phyloP scores from a whole-genome alignment of 805 yeast species.

The Saccharomycopsis malanga region DNA sequence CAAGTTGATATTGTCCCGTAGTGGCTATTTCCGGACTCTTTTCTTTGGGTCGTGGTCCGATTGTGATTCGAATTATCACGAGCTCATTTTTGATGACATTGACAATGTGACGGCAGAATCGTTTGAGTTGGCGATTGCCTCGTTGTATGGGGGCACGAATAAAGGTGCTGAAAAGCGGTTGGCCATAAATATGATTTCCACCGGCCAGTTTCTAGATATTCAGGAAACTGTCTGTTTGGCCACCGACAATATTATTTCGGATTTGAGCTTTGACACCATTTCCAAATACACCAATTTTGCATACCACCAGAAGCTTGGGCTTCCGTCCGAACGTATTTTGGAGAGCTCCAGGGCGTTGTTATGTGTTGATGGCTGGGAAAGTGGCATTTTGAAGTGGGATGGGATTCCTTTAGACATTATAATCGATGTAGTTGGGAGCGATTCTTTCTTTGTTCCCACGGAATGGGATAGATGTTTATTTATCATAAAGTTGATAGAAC shows the following conservation, averaged over 20 bases:
- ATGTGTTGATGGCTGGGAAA: constrained; percentile 44
- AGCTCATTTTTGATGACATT: constrained; percentile 35
- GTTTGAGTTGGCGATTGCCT: constrained; percentile 41
- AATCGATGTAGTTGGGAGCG: constrained; percentile 39
- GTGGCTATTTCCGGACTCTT: constrained; percentile 41
- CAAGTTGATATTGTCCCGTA: constrained; percentile 36
- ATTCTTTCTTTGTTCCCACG: constrained; percentile 45
- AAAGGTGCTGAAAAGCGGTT: constrained; percentile 29
- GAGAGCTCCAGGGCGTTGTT: constrained; percentile 42
- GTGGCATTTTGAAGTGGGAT: constrained; percentile 40
- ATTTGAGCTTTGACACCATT: constrained; percentile 33
- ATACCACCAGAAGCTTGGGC: constrained; percentile 37
- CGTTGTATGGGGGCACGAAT: constrained; percentile 40
- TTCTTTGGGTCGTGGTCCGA: constrained; percentile 40
- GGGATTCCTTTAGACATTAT: constrained; percentile 38
- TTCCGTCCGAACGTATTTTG: constrained; percentile 37
- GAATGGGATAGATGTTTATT: constrained; percentile 52
- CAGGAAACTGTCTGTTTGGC: constrained; percentile 39
- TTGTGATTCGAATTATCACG: constrained; percentile 24
- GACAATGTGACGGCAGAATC: constrained; percentile 37
- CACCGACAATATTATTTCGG: constrained; percentile 33
- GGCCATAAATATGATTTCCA: constrained; percentile 40
- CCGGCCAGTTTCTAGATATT: constrained; percentile 44
- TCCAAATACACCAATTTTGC: constrained; percentile 37
- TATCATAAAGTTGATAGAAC: constrained; percentile 36